phyloP scores from a whole-genome alignment of 345 rosid species.

The Hevea brasiliensis region DNA sequence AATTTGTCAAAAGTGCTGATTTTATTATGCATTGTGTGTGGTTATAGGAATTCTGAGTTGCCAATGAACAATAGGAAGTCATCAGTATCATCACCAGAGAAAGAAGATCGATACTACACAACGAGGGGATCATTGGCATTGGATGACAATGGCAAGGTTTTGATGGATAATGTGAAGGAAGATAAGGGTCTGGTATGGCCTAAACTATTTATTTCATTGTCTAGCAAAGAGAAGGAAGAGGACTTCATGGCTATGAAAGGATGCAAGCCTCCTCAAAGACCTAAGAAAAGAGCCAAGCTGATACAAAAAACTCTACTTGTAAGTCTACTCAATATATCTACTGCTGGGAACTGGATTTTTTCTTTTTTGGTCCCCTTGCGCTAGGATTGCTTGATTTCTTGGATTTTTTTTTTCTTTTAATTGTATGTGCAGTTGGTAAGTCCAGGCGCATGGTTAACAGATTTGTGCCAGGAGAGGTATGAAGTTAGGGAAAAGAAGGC shows the following conservation, averaged over 20 bases:
- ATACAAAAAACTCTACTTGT: constrained; percentile 83
- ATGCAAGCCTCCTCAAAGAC: constrained; percentile 88
- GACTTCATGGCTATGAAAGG: constrained; percentile 97
- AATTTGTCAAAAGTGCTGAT: not conserved
- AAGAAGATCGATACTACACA: constrained; percentile 77
- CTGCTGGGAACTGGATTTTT: not conserved
- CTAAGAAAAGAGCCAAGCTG: constrained; percentile 83
- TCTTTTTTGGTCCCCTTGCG: too few species aligned
- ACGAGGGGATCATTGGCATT: constrained; percentile 75
- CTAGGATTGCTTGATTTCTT: not conserved
- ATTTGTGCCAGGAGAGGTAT: constrained; percentile 76
- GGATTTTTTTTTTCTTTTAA: not conserved
- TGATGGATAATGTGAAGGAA: constrained; percentile 61
- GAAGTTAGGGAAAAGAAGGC: constrained; percentile 93
- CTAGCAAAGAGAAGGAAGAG: constrained; percentile 92
- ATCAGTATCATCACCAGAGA: constrained; percentile 53
- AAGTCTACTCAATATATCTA: constrained; percentile 22
- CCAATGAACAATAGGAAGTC: constrained; percentile 49
- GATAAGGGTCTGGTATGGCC: constrained; percentile 71
- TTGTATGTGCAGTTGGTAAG: constrained; percentile 61
- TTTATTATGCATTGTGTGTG: not conserved
- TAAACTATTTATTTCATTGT: constrained; percentile 63
- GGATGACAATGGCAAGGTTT: constrained; percentile 60
- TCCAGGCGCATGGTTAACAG: constrained; percentile 93
- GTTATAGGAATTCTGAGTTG: constrained; percentile 52